Percentiles rank a stretch among this genome's conserved stretches.
Evolutionary conservation across 1,284 basidiomycete species (phyloP).

Genomic region (Ceratobasidium sp.): DNA sequence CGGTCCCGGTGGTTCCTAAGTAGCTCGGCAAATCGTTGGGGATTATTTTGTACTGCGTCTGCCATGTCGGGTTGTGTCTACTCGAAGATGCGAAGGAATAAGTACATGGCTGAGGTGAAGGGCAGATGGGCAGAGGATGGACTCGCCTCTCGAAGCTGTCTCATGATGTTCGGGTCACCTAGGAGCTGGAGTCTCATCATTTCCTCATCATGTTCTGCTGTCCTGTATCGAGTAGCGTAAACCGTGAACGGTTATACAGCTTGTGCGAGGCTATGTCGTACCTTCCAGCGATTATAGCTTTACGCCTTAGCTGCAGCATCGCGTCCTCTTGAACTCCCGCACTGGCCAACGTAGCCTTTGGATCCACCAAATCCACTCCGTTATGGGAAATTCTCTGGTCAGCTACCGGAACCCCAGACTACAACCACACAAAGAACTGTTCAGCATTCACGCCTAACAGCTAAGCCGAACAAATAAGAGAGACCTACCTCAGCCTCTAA

Average conservation of each 20-base stretch:
- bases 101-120: conserved; percentile 1
- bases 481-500: conserved; percentile 85
- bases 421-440: not conserved
- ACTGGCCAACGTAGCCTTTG: conserved; percentile 71
- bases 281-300: conserved; percentile 69
- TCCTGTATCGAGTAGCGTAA: conserved; percentile 54
- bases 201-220: conserved; percentile 82
- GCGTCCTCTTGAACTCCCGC: conserved; percentile 71
- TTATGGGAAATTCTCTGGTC: conserved; percentile 79
- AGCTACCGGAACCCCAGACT: conserved; percentile 74
- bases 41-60: conserved; percentile 72
- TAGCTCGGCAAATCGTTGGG: conserved; percentile 77
- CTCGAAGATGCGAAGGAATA: not conserved
- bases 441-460: not conserved
- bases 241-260: conserved; percentile 21
- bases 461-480: not conserved
- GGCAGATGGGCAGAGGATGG: conserved; percentile 26
- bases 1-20: conserved; percentile 71
- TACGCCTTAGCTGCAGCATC: conserved; percentile 74
- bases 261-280: conserved; percentile 54
- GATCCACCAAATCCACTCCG: conserved; percentile 69
- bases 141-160: conserved; percentile 74
- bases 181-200: conserved; percentile 89
- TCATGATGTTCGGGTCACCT: conserved; percentile 83
- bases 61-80: conserved; percentile 85